Base-by-base conservation (phyloP, 1,284 basidiomycete genomes). In the Leccinum solheimii region DNA sequence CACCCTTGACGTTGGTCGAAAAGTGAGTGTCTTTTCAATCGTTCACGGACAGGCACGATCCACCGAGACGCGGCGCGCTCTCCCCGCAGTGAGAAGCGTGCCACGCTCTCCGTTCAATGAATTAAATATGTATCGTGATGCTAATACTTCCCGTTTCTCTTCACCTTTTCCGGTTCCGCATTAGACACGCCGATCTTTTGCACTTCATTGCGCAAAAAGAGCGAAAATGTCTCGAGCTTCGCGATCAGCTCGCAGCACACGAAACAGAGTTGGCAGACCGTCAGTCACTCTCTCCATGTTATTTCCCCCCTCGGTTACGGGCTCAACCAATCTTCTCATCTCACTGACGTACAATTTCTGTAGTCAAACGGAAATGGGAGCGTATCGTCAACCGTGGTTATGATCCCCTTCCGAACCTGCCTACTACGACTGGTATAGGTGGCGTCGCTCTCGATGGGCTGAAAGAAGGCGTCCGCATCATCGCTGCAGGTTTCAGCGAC, bases 151-250 rank as follows among this genome's bases (percentile, higher is more conserved):
- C 32, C 21, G 21, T 38, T 21, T 11, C 16, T 38, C 49, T 2
- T n/a, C 26, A 34, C 23, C 13, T 5, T 19, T 23, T 23, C 50
- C 36, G 30, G n/a, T 55, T 6, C n/a, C 50, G 49, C 16, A 48
- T 30, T 53, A 92, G 91, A 69, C 88, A 93, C 68, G 84, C 87
- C 16, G 91, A 92, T 62, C 77, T 92, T 4, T 76, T 92, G 19
- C 86, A 83, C 32, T 88, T 87, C 66, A 92, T 93, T 59, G 91
- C 91, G 0, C 90, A 92, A 75, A 92, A 92, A 66, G 91, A 93
- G 70, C 84, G 88, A 0, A 89, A 86, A 73, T 92, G 90, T 66
- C 81, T 92, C 50, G 91, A 93, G 62, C 78, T 93, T 43, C 85
- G 90, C 14, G 84, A 86, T 4, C 89, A 91, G 67, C 82, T 92